A percentile compares a stretch with the other conserved stretches of the same genome.
phyloP scores from a whole-genome alignment of 2,329 filamentous ascomycete genomes.

The Torrubiella hemipterigena region DNA sequence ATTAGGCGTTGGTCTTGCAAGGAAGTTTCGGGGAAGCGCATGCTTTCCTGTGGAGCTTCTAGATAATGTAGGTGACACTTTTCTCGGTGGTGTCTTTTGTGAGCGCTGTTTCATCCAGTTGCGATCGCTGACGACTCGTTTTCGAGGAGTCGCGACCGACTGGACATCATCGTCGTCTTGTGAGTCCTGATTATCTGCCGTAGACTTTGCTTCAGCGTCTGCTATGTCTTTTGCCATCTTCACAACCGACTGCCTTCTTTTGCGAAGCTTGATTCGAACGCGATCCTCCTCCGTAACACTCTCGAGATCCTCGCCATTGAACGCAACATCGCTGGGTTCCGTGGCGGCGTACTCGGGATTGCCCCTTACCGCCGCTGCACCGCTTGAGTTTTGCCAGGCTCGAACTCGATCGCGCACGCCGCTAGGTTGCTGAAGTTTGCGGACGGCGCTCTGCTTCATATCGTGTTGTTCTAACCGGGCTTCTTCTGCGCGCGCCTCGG shows the following conservation, averaged over 20 bases:
- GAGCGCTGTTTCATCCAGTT: conserved; percentile 64
- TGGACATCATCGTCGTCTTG: conserved; percentile 24
- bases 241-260: conserved; percentile 26
- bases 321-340: conserved; percentile 50
- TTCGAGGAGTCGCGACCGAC: conserved; percentile 59
- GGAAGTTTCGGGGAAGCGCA: conserved; percentile 46
- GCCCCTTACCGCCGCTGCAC: conserved; percentile 44
- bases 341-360: conserved; percentile 40
- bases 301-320: conserved; percentile 41
- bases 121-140: conserved; percentile 84
- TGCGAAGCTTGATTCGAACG: conserved; percentile 41
- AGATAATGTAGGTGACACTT: conserved; percentile 19
- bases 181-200: conserved; percentile 12
- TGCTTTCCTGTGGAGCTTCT: conserved; percentile 4
- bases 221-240: conserved; percentile 18
- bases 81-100: conserved; percentile 34
- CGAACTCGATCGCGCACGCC: conserved; percentile 70
- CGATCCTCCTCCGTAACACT: conserved; percentile 52
- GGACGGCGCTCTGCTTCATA: conserved; percentile 46
- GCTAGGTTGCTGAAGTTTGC: conserved; percentile 47
- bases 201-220: conserved; percentile 7
- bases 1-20: conserved; percentile 39
- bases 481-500: conserved; percentile 24
- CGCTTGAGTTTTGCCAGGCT: conserved; percentile 73
- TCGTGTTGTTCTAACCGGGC: too few relatives aligned